phyloP scores from a whole-genome alignment of 805 yeast species.

The Pichia paraexigua region DNA sequence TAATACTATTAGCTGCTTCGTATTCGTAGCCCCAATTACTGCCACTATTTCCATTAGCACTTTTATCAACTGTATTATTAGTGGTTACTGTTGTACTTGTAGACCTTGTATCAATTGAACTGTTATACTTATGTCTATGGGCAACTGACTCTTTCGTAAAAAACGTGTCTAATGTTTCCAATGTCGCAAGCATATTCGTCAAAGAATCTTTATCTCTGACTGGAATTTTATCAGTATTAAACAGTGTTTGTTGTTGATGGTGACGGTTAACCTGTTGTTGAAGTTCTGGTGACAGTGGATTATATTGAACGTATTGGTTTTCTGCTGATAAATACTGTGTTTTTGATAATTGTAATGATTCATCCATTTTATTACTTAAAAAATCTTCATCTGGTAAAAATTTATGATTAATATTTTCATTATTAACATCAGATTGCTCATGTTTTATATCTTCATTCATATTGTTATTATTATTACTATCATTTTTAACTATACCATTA shows the following conservation, averaged over 20 bases:
- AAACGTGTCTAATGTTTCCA: conserved; percentile 82
- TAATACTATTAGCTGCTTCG: neutral
- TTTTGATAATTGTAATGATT: neutral
- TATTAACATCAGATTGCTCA: no score
- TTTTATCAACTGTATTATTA: conserved; percentile 12
- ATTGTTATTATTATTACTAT: no score
- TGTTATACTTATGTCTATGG: conserved; percentile 36
- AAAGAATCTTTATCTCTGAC: conserved; percentile 60
- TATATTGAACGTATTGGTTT: conserved; percentile 28
- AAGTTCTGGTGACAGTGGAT: conserved; percentile 22
- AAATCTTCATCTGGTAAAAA: neutral
- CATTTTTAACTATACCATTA: conserved; percentile 24
- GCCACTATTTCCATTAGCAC: neutral
- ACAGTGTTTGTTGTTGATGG: conserved; percentile 16
- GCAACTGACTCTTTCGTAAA: conserved; percentile 53
- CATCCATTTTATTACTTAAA: neutral
- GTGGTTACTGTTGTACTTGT: conserved; percentile 29
- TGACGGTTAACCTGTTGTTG: conserved; percentile 17
- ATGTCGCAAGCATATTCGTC: conserved; percentile 87
- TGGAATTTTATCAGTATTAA: conserved; percentile 37
- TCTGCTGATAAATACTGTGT: conserved; percentile 7
- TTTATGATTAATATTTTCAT: neutral
- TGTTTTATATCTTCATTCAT: neutral
- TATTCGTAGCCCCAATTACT: neutral
- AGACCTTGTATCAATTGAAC: conserved; percentile 56